Evolutionary conservation across 805 yeast species (phyloP), one percentile per base, ranked within the genome.

Genomic region (Lachancea waltii): DNA sequence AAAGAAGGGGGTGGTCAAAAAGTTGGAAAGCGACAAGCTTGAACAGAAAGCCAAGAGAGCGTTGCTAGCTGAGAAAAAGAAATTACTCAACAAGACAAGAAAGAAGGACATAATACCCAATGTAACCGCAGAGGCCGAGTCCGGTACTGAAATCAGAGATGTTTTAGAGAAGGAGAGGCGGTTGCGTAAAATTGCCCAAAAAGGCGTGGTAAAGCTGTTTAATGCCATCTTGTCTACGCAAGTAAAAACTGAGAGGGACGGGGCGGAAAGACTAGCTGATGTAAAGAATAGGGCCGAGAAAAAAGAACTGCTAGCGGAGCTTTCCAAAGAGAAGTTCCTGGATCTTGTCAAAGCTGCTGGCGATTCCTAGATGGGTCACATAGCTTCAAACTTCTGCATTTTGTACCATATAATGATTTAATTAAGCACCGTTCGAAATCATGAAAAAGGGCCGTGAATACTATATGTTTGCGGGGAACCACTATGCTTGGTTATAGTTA

Each of bases 281-380:
- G 53, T 65, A 17, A 59, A 53, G 40, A 64, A 62, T 14, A 73
- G 70, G 58, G 67, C 72, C 49, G 81, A 81, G 48, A 58, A 52
- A 40, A 52, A 53, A 35, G 75, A 78, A 43, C 58, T 80, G 43
- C 71, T 80, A 50, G 80, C 77, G 29, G 95, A 87, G 51, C 72
- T 89, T 38, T 81, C 95, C 4, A 90, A 89, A 59, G 95, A 87
- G 56, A 84, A 78, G 58, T 89, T 89, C 54, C 72, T 89, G 61
- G 95, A 87, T 61, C 68, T 89, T 60, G 92, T 89, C 25, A 82
- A 79, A 59, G 81, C 81, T 30, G 87, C 87, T 2, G 89, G 83
- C 37, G 72, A 74, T 14, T 33, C 42, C 14, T 38, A 33, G 33
- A 17, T 14, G 19, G 35, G 9, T 28, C 35, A 14, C 35, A 23